phyloP scores from a whole-genome alignment of 1,284 basidiomycete species.

The Pascua guehoae region DNA sequence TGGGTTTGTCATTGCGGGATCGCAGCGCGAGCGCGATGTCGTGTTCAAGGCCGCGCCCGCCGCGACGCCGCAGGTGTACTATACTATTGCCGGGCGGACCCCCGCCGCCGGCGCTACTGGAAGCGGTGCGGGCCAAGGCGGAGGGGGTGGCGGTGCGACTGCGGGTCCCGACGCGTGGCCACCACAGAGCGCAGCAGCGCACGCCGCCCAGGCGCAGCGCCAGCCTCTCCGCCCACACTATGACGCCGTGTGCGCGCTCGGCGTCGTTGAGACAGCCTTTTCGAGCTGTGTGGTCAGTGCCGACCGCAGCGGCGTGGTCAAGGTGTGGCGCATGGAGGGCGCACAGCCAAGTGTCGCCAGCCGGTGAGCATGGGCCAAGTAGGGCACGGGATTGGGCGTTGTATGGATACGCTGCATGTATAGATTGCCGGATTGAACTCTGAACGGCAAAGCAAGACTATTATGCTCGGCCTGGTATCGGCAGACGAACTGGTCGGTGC shows the following conservation, averaged over 20 bases:
- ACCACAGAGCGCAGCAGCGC: slow-evolving; percentile 3
- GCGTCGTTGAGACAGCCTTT: slow-evolving; percentile 44
- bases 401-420: not conserved
- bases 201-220: slow-evolving; percentile 21
- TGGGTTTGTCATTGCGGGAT: slow-evolving; percentile 45
- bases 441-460: not conserved
- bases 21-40: slow-evolving; percentile 44
- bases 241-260: slow-evolving; percentile 41
- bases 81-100: slow-evolving; percentile 16
- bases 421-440: not conserved
- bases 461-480: no score
- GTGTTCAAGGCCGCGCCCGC: slow-evolving; percentile 28
- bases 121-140: not conserved
- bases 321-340: slow-evolving; percentile 48
- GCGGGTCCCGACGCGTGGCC: not conserved
- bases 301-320: slow-evolving; percentile 46
- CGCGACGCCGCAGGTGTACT: slow-evolving; percentile 18
- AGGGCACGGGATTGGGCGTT: not conserved
- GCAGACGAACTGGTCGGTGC: no score
- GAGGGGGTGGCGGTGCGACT: not conserved
- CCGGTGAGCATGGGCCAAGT: not conserved
- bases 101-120: slow-evolving; percentile 16
- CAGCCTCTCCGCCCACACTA: slow-evolving; percentile 48
- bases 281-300: slow-evolving; percentile 45
- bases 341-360: not conserved